Evolutionary conservation across 306 rosid species (phyloP).

Genomic region (Bauhinia variegata): DNA sequence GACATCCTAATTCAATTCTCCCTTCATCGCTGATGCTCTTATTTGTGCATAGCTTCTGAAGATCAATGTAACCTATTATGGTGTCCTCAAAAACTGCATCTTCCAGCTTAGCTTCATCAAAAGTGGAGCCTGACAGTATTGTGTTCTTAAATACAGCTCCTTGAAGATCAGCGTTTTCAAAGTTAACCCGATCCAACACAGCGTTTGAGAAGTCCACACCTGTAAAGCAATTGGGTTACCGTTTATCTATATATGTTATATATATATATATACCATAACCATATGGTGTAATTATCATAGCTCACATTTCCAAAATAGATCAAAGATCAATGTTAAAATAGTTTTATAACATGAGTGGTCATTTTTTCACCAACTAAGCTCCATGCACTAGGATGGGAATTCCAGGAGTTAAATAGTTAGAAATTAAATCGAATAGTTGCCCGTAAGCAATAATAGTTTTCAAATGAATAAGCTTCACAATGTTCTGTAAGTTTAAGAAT

Average conservation of each 20-base stretch:
- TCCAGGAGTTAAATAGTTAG: no score
- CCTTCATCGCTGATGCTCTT: slow-evolving; percentile 59
- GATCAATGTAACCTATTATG: slow-evolving; percentile 89
- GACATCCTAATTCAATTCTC: slow-evolving; percentile 80
- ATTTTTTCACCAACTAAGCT: no score
- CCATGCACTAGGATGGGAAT: no score
- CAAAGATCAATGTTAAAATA: no score
- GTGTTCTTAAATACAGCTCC: slow-evolving; percentile 85
- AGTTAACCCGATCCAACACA: slow-evolving; percentile 86
- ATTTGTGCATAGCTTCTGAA: slow-evolving; percentile 85
- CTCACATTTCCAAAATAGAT: no score
- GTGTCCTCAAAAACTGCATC: slow-evolving; percentile 88
- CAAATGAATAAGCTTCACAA: not conserved
- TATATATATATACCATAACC: not conserved
- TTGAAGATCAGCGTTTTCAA: slow-evolving; percentile 83
- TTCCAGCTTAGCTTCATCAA: slow-evolving; percentile 71
- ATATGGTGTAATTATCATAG: no score
- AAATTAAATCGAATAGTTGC: not conserved
- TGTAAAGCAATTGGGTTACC: slow-evolving; percentile 38
- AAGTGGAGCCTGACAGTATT: slow-evolving; percentile 88
- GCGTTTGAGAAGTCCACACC: slow-evolving; percentile 93
- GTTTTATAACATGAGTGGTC: no score
- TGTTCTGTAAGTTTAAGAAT: not conserved
- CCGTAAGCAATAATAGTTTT: not conserved
- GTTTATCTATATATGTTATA: slow-evolving; percentile 11